Base-by-base conservation (phyloP, 306 rosid species). In the Lathyrus aphaca region DNA sequence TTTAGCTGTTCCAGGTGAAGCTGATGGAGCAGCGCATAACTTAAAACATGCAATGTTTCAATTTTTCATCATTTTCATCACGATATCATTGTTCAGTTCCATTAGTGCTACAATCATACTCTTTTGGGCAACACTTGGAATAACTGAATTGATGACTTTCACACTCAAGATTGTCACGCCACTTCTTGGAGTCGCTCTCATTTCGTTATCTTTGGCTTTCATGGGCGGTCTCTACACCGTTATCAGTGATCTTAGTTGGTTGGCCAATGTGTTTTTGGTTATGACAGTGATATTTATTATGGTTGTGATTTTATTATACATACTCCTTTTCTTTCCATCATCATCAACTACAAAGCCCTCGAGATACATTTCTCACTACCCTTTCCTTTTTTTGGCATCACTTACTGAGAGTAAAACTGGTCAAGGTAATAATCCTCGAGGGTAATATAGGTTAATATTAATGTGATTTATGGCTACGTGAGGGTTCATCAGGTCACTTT, bases 31-130 rank as follows among this genome's bases (percentile, higher is more conserved):
- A 8, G 74, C 81, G 9, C 9, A 62, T 1, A 42, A 59, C 77
- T 27, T 80, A 0, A 3, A 29, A 0, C 8, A 60, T 13, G 10
- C 4, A 38, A 15, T 49, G 59, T 80, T 80, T 40, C 67, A 71
- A 1, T 12, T 21, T 3, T 74, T 74, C 64, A 35, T 74, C 4
- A 30, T 80, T 15, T 51, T 64, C 71, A 42, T 76, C 29, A 70
- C 81, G 29, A 12, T 83, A n/a, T 82, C 82, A 0, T 23, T 80
- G 50, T 77, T 50, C 18, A 68, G 71, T 73, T 56, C 81, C 35
- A 62, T 69, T 1, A 29, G 48, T 30, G 53, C 72, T 3, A 76
- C 75, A 10, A 60, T 71, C 42, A 43, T 71, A 2, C 82, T 80
- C 39, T 12, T 83, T 0, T 83, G 82, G 82, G 73, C 77, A 7